Evolutionary conservation across 345 rosid species (phyloP).

Genomic region (Turnera subulata): DNA sequence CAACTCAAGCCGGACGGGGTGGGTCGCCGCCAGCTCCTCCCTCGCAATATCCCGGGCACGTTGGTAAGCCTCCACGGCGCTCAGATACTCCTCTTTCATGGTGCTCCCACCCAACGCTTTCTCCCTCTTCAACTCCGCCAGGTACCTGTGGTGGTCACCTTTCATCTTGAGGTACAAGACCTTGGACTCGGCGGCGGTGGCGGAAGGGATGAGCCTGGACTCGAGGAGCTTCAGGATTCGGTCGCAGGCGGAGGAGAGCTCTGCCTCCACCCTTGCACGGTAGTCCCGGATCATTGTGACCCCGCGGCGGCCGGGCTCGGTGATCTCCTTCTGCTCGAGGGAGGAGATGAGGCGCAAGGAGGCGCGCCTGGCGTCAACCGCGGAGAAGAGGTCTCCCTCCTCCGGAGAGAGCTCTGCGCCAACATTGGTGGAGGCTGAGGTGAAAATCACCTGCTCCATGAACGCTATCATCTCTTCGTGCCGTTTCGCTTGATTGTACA

Average conservation of each 20-base stretch:
- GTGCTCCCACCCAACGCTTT: slow-evolving; percentile 32
- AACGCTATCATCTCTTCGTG: not conserved
- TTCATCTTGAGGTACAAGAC: slow-evolving; percentile 39
- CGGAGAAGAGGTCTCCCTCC: not conserved
- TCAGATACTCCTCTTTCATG: no score
- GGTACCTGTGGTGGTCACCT: slow-evolving; percentile 34
- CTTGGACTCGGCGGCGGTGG: slow-evolving; percentile 27
- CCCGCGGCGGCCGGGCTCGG: slow-evolving; percentile 13
- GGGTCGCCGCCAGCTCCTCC: slow-evolving; percentile 31
- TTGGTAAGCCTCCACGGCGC: slow-evolving; percentile 34
- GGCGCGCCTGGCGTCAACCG: not conserved
- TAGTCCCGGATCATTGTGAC: slow-evolving; percentile 28
- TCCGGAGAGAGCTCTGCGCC: not conserved
- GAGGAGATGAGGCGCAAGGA: not conserved
- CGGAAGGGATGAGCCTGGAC: slow-evolving; percentile 30
- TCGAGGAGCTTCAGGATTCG: slow-evolving; percentile 30
- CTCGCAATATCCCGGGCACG: slow-evolving; percentile 38
- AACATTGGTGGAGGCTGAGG: not conserved
- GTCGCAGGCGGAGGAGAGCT: slow-evolving; percentile 27
- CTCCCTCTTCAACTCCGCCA: slow-evolving; percentile 43
- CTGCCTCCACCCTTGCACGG: slow-evolving; percentile 32
- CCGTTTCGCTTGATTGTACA: not conserved
- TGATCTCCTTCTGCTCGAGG: not conserved
- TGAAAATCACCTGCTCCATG: not conserved
- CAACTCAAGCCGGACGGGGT: slow-evolving; percentile 35